These are phyloP conservation scores for Heterobasidion occidentale DNA, from an alignment of 1,284 basidiomycete genomes.

Conservation along the genomic window DNA sequence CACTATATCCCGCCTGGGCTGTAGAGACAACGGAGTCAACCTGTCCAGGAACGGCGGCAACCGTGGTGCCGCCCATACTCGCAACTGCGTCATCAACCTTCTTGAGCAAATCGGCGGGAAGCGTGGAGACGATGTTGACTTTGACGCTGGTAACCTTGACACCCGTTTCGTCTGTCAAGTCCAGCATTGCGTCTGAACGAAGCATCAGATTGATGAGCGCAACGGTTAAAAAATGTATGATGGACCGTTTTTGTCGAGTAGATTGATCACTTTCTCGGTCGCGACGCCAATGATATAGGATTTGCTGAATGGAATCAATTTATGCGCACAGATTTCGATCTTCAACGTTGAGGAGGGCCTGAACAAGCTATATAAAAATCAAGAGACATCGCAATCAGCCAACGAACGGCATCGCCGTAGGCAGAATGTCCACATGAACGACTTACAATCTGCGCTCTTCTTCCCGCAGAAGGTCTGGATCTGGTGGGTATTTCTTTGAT, in stretches of 20 bases:
- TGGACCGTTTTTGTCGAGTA: neutral
- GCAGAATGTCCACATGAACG: neutral
- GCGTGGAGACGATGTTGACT: neutral
- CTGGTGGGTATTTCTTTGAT: neutral
- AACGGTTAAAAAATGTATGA: neutral
- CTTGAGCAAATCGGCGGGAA: neutral
- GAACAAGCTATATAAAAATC: neutral
- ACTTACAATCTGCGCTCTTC: neutral
- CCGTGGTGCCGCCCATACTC: neutral
- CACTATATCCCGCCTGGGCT: neutral
- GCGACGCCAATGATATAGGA: neutral
- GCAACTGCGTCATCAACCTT: neutral
- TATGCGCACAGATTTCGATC: neutral
- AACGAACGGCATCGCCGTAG: neutral
- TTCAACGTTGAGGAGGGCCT: neutral
- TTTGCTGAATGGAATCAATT: neutral
- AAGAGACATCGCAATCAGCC: neutral
- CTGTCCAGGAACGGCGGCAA: neutral
- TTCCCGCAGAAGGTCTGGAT: neutral
- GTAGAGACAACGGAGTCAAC: neutral
- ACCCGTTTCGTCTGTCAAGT: neutral
- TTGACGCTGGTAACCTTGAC: neutral
- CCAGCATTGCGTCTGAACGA: neutral
- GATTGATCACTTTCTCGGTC: neutral
- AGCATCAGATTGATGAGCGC: neutral